These are phyloP conservation scores for Monosporascus cannonballus DNA, from an alignment of 2,329 filamentous ascomycete genomes.

Conservation along the genomic window DNA sequence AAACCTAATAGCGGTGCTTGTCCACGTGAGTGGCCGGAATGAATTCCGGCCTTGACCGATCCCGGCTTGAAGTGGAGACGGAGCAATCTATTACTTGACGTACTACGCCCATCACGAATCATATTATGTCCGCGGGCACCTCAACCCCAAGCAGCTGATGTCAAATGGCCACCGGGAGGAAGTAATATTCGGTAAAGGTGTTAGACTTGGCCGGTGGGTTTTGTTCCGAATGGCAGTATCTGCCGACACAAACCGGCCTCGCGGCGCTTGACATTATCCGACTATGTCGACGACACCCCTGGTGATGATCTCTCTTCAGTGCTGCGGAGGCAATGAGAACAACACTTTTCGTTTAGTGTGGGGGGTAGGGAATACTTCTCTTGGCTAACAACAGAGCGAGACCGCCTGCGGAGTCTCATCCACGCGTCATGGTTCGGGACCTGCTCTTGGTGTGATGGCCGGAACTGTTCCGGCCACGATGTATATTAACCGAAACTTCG, in stretches of 20 bases:
- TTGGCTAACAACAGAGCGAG: not conserved
- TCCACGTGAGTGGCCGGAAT: constrained; percentile 17
- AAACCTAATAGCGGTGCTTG: not conserved
- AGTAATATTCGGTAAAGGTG: not conserved
- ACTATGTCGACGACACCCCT: not conserved
- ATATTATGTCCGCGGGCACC: not conserved
- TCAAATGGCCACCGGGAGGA: not conserved
- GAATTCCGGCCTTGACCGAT: constrained; percentile 16
- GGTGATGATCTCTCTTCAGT: not conserved
- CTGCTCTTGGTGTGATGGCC: constrained; percentile 19
- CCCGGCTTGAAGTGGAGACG: constrained; percentile 7
- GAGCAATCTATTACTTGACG: not conserved
- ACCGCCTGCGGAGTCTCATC: not conserved
- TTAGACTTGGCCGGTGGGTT: not conserved
- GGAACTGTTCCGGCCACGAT: constrained; percentile 29
- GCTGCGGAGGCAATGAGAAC: not conserved
- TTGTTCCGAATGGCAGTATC: not conserved
- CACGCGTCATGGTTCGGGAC: constrained; percentile 7
- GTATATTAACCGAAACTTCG: constrained; percentile 20
- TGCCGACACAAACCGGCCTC: not conserved
- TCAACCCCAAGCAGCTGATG: not conserved
- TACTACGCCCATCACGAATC: not conserved
- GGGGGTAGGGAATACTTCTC: not conserved
- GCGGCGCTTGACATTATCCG: not conserved
- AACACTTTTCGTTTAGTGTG: not conserved